A percentile compares a stretch with the other conserved stretches of the same genome.
These are phyloP conservation scores for Psilocybe azurescens DNA, from an alignment of 768 basidiomycete genomes.

Conservation along the genomic window DNA sequence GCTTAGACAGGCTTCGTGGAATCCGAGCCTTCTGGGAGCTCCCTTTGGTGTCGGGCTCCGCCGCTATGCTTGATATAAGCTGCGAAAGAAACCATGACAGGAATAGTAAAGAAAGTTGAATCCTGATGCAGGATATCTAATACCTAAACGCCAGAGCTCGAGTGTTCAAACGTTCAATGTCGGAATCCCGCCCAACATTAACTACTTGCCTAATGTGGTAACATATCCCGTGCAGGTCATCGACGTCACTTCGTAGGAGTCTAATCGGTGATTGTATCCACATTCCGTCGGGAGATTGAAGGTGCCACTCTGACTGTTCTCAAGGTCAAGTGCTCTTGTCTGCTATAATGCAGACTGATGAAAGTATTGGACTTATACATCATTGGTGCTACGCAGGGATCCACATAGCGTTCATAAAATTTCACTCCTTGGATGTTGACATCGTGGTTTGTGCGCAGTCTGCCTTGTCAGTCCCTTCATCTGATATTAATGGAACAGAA, in stretches of 20 bases:
- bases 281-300: no score
- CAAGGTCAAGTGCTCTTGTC: no score
- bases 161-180: background rate
- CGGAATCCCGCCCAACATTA: background rate
- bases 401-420: background rate
- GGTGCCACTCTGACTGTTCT: no score
- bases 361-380: background rate
- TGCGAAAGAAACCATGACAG: no score
- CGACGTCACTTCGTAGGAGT: background rate
- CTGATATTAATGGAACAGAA: background rate
- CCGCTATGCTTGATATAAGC: no score
- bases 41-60: background rate
- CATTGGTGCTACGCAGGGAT: background rate
- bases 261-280: background rate
- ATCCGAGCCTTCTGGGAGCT: background rate
- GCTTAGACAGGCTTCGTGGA: no score
- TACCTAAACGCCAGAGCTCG: no score
- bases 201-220: background rate
- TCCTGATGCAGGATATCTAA: no score
- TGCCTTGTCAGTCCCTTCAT: background rate
- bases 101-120: no score
- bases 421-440: conserved; percentile 3
- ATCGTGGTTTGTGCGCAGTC: conserved; percentile 14
- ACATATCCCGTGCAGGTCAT: background rate
- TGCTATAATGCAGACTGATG: background rate